A percentile compares a stretch with the other conserved stretches of the same genome.
Conservation (phyloP, 257 asterid species). For the Pogostemon cablin region DNA sequence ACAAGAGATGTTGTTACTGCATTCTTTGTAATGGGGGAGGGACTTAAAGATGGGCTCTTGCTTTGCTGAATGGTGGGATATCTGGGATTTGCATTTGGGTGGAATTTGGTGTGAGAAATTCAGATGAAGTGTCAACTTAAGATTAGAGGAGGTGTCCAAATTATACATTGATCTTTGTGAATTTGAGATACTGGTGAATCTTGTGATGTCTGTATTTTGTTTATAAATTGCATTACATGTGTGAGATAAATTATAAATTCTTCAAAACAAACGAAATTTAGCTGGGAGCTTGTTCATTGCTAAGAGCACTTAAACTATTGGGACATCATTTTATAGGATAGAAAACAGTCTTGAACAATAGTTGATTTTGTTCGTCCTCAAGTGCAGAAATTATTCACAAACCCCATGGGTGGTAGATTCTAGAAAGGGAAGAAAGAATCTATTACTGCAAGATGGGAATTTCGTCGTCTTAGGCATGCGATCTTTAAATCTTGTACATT, state of each 20-base stretch:
- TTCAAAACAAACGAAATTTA: too few relatives aligned
- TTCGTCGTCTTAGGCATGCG: too few relatives aligned
- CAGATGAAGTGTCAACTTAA: not conserved
- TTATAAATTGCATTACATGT: too few relatives aligned
- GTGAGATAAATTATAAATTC: too few relatives aligned
- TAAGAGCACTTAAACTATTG: too few relatives aligned
- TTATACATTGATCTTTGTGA: not conserved
- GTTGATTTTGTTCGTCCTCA: not conserved
- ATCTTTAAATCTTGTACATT: too few relatives aligned
- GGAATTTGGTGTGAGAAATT: not conserved
- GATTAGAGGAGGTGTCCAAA: not conserved
- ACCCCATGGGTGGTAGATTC: too few relatives aligned
- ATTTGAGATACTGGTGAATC: not conserved
- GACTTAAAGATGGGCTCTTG: not conserved
- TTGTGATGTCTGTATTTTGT: not conserved
- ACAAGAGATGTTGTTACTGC: not conserved
- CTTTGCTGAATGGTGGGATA: constrained; percentile 9
- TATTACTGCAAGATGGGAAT: too few relatives aligned
- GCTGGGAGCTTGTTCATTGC: too few relatives aligned
- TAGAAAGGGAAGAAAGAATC: too few relatives aligned
- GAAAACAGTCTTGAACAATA: not conserved
- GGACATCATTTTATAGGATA: not conserved
- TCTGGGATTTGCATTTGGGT: not conserved
- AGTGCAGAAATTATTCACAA: too few relatives aligned
- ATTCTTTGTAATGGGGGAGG: too few relatives aligned